These are phyloP conservation scores for Lactarius psammicola DNA, from an alignment of 768 basidiomycete species.

Conservation along the genomic window DNA sequence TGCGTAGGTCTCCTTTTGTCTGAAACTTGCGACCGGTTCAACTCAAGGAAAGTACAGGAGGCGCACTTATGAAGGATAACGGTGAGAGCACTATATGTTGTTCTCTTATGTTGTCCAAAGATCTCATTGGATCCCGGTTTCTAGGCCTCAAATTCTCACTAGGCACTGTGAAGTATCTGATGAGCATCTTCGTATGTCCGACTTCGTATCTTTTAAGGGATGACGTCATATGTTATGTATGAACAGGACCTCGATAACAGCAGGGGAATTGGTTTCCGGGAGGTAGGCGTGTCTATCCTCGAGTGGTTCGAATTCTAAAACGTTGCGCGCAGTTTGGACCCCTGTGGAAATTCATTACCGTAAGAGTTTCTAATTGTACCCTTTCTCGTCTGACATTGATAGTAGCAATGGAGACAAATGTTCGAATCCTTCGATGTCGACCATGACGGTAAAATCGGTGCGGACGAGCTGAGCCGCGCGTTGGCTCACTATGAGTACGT, in stretches of 20 bases:
- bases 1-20: conserved; percentile 1
- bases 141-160: conserved; percentile 9
- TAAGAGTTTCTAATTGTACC: background rate
- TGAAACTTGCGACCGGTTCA: background rate
- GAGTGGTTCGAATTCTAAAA: background rate
- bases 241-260: conserved; percentile 14
- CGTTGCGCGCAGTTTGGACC: conserved; percentile 6
- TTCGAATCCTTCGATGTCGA: conserved; percentile 12
- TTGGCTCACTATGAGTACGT: conserved; percentile 16
- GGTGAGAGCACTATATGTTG: background rate
- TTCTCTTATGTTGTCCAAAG: too few species aligned
- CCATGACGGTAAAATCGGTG: conserved; percentile 10
- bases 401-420: conserved; percentile 16
- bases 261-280: conserved; percentile 8
- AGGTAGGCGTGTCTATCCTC: conserved; percentile 3
- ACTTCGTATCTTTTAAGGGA: background rate
- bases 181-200: conserved; percentile 19
- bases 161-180: conserved; percentile 14
- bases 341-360: conserved; percentile 12
- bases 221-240: background rate
- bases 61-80: conserved; percentile 11
- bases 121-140: background rate
- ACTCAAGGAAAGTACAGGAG: background rate
- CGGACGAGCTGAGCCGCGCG: background rate
- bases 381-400: conserved; percentile 4